A percentile compares a stretch with the other conserved stretches of the same genome.
phyloP scores from a whole-genome alignment of 768 basidiomycete species.

The Sarcomyxa edulis region DNA sequence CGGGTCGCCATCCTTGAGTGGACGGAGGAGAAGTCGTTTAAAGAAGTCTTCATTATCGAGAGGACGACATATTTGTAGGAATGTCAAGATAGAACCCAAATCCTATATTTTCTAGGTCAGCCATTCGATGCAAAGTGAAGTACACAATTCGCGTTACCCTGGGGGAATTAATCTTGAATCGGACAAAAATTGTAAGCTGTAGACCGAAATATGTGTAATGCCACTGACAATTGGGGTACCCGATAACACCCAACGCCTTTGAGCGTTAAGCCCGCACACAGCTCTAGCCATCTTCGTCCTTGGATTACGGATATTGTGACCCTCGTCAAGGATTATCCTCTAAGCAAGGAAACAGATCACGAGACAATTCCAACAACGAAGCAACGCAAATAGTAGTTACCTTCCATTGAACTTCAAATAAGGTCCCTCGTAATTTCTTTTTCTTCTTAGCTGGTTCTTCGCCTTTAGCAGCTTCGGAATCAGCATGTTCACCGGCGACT shows the following conservation, averaged over 20 bases:
- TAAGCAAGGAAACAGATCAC: constrained; percentile 19
- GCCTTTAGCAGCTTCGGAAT: constrained; percentile 17
- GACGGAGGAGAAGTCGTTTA: constrained; percentile 73
- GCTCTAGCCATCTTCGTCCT: constrained; percentile 81
- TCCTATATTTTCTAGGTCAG: constrained; percentile 45
- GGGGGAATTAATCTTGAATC: constrained; percentile 69
- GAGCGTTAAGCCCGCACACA: constrained; percentile 54
- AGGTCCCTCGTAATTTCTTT: constrained; percentile 48
- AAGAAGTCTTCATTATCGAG: constrained; percentile 81
- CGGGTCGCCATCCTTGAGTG: constrained; percentile 64
- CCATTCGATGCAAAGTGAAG: not conserved
- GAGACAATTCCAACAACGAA: no score
- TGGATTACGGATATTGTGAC: constrained; percentile 82
- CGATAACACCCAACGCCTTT: constrained; percentile 75
- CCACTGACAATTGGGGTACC: constrained; percentile 85
- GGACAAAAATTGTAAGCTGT: not conserved
- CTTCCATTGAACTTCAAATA: constrained; percentile 83
- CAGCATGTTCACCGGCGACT: constrained; percentile 51
- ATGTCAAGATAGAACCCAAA: constrained; percentile 80
- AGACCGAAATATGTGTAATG: not conserved
- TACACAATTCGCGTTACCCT: constrained; percentile 31
- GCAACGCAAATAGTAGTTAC: constrained; percentile 24
- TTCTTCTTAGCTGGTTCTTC: constrained; percentile 47
- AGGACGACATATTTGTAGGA: constrained; percentile 81
- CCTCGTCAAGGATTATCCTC: constrained; percentile 86